A percentile compares a stretch with the other conserved stretches of the same genome.
Conservation (phyloP, 108 stramenopile species). For the Seminavis robusta region DNA sequence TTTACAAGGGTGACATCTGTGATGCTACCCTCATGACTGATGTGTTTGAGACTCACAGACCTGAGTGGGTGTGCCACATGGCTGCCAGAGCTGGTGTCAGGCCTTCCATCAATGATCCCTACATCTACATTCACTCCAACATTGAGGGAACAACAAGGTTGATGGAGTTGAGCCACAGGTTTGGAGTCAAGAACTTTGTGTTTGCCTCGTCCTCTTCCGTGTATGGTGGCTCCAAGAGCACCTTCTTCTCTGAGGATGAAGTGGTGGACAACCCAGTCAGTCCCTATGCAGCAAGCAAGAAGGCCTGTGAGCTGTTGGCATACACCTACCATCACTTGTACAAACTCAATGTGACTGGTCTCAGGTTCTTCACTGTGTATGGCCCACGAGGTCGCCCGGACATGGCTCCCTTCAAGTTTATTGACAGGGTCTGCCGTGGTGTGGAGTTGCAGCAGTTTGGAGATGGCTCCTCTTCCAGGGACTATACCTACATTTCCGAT, state of each 20-base stretch:
- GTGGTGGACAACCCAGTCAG: conserved; percentile 94
- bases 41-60: conserved; percentile 74
- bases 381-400: conserved; percentile 95
- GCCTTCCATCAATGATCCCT: conserved; percentile 95
- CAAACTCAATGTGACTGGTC: conserved; percentile 85
- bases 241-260: conserved; percentile 92
- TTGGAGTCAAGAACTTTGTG: conserved; percentile 92
- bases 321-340: conserved; percentile 97
- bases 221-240: conserved; percentile 91
- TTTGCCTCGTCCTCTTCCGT: conserved; percentile 93
- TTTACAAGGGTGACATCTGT: conserved; percentile 91
- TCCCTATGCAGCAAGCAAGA: conserved; percentile 97
- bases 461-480: conserved; percentile 87
- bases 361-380: conserved; percentile 98
- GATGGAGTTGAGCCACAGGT: conserved; percentile 84
- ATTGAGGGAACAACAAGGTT: conserved; percentile 94
- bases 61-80: conserved; percentile 94
- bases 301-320: conserved; percentile 95
- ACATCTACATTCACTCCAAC: conserved; percentile 96
- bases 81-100: conserved; percentile 94
- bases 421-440: conserved; percentile 90
- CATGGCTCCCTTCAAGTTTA: conserved; percentile 98
- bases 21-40: conserved; percentile 80
- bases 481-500: conserved; percentile 91
- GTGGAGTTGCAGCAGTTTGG: conserved; percentile 95